These are phyloP conservation scores for Hymenoscyphus fructigenus DNA, from an alignment of 2,329 filamentous ascomycete species.

Conservation along the genomic window DNA sequence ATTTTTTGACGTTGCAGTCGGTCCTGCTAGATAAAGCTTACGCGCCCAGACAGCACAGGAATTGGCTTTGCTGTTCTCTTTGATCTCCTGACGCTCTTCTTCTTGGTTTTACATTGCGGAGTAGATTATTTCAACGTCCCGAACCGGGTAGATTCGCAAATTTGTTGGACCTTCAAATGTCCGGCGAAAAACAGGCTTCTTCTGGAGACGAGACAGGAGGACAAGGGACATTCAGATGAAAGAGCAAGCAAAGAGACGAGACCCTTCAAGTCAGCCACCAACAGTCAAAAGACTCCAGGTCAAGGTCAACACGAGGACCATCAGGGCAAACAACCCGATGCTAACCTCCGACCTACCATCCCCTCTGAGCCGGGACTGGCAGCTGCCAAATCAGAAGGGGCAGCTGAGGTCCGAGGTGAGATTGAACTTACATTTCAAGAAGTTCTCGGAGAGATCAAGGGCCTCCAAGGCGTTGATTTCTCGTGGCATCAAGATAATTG, in stretches of 20 bases:
- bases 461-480: conserved; percentile 2
- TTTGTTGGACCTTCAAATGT: background rate
- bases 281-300: background rate
- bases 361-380: conserved; percentile 11
- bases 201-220: background rate
- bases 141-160: background rate
- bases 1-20: background rate
- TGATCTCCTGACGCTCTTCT: background rate
- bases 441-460: conserved; percentile 19
- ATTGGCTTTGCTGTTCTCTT: background rate
- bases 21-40: conserved; percentile 11
- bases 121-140: background rate
- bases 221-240: too few relatives aligned
- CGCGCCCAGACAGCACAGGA: conserved; percentile 8
- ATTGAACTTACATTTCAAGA: conserved; percentile 15
- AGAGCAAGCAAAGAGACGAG: too few relatives aligned
- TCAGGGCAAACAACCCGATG: background rate
- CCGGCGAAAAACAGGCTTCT: background rate
- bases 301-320: background rate
- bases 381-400: conserved; percentile 15
- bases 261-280: too few relatives aligned
- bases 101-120: background rate
- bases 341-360: background rate
- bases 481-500: conserved; percentile 16
- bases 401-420: conserved; percentile 14